Conservation (phyloP, 2,329 filamentous ascomycete genomes). For the Stachybotrys elegans region DNA sequence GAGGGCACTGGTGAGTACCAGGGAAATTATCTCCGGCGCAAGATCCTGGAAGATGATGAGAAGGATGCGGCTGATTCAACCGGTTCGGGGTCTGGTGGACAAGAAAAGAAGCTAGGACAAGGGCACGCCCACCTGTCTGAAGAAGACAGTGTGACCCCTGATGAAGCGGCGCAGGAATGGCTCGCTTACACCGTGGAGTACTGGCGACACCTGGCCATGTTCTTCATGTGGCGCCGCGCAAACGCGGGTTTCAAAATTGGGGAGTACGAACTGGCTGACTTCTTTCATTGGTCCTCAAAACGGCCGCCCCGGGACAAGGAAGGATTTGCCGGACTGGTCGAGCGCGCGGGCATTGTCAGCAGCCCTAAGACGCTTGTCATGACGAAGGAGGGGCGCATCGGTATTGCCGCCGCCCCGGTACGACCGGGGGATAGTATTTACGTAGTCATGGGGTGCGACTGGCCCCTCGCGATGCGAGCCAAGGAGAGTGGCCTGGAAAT, state of each 20-base stretch:
- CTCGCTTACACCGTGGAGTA: neutral
- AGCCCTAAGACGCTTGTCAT: neutral
- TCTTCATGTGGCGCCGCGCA: neutral
- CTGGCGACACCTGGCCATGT: neutral
- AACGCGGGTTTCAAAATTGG: neutral
- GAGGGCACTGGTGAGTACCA: neutral
- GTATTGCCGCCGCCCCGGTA: neutral
- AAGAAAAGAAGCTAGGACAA: neutral
- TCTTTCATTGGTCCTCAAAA: neutral
- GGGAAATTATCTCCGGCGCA: neutral
- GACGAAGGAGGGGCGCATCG: neutral
- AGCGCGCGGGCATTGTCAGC: neutral
- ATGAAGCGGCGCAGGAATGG: neutral
- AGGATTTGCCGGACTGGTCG: neutral
- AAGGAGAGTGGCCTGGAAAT: neutral
- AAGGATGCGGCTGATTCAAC: neutral
- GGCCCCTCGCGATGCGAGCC: neutral
- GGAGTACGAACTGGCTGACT: neutral
- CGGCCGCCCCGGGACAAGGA: neutral
- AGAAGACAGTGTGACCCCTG: neutral
- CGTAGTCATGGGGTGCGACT: neutral
- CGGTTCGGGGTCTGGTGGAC: neutral
- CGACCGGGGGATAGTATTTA: neutral
- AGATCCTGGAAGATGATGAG: neutral
- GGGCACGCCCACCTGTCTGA: neutral